Conservation (phyloP, 2,329 filamentous ascomycete species). For the Metarhizium sp. region DNA sequence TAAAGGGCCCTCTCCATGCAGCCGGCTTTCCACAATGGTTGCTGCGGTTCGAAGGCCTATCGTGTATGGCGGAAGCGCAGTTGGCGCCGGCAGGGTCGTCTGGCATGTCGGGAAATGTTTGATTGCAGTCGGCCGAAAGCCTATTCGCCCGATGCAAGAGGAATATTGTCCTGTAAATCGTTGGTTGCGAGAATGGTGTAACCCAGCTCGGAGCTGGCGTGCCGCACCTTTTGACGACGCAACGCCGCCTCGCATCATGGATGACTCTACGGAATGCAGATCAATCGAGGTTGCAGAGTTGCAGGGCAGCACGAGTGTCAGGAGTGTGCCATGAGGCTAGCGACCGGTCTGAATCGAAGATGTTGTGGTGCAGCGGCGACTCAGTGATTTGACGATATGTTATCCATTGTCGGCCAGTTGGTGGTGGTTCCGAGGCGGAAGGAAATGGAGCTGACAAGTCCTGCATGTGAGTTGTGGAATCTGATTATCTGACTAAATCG, state of each 20-base stretch:
- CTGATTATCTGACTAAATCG: not conserved
- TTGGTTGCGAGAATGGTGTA: conserved; percentile 2
- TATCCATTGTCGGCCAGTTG: not conserved
- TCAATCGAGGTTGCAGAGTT: not conserved
- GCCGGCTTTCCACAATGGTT: conserved; percentile 14
- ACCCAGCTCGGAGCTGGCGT: conserved; percentile 10
- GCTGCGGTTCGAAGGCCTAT: conserved; percentile 16
- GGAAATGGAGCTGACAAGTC: not conserved
- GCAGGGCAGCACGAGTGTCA: not conserved
- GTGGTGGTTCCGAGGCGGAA: not conserved
- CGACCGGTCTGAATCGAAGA: not conserved
- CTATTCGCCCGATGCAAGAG: not conserved
- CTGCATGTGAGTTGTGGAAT: not conserved
- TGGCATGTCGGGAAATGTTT: not conserved
- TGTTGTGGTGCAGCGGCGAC: not conserved
- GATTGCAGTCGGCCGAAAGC: not conserved
- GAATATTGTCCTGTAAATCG: conserved; percentile 1
- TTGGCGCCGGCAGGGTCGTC: not conserved
- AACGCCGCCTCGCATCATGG: conserved; percentile 11
- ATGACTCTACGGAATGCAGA: not conserved
- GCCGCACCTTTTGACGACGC: conserved; percentile 5
- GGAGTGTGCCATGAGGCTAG: not conserved
- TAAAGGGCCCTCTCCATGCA: conserved; percentile 56
- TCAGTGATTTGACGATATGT: not conserved
- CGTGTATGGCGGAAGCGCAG: not conserved